Base-by-base conservation (phyloP, 305 asterid genomes). In the Nicotiana rustica region DNA sequence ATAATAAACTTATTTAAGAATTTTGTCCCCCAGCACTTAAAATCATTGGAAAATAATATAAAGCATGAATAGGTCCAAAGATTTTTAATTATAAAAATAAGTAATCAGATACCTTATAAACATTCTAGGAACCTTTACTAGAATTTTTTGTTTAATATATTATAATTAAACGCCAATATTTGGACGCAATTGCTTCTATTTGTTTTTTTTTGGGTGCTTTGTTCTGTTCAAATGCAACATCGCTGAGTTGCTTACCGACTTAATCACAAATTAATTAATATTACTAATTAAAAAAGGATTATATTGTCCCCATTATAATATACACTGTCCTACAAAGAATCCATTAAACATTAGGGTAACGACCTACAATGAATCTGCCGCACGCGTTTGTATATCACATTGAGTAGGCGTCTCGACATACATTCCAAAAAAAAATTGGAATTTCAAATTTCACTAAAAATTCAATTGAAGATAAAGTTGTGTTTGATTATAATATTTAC, bases 41-140 rank as follows among this genome's bases (percentile, higher is more conserved):
- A 81, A 84, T 82, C 80, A 69, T 82, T 80, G 47, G 61, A 82
- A 82, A 14, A 75, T 25, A 52, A 41, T 41, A 7, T 41, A 41
- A 41, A 13, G 8, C 41, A 47, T 71, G 38, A 3, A 47, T 71
- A 75, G 64, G n/a, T 73, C 79, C 64, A 75, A 75, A 49, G 33
- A 19, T 21, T 64, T 25, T 47, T 4, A 8, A 9, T 4, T 65
- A 25, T 64, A 47, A 47, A 17, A 79, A 25, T 80, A 57, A 69
- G 81, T 88, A 21, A 18, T 66, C 31, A 80, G 81, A 61, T 81
- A 82, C 84, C 8, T 86, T 66, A 65, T 86, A 86, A 84, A 84
- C 85, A 86, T 86, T 88, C 83, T 56, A 75, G 81, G 88, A 33
- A 82, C 90, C 85, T 85, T 85, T 79, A 81, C 65, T 67, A 55